phyloP scores from a whole-genome alignment of 108 stramenopile genomes.

The Fragilaria radians region DNA sequence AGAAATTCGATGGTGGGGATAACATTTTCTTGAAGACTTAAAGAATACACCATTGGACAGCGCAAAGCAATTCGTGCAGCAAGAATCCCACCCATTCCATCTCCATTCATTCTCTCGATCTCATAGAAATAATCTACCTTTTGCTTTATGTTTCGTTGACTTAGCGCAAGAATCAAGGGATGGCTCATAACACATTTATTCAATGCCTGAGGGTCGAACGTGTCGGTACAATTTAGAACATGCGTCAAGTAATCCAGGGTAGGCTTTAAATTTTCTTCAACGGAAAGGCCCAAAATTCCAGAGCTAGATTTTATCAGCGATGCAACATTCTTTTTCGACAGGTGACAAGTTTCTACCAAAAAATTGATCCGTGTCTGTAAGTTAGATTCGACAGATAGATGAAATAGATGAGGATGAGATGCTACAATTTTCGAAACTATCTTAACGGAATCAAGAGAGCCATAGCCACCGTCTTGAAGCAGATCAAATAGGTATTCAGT shows the following conservation, averaged over 20 bases:
- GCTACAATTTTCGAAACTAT: conserved; percentile 34
- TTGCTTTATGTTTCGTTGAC: conserved; percentile 39
- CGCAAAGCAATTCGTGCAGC: conserved; percentile 33
- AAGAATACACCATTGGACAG: conserved; percentile 53
- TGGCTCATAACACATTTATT: conserved; percentile 53
- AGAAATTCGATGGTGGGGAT: conserved; percentile 57
- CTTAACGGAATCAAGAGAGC: conserved; percentile 6
- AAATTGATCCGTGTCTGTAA: conserved; percentile 45
- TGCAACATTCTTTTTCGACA: conserved; percentile 21
- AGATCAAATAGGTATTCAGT: conserved; percentile 28
- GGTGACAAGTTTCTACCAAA: conserved; percentile 23
- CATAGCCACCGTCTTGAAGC: conserved; percentile 8
- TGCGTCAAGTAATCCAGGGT: conserved; percentile 31
- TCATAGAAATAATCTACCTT: conserved; percentile 59
- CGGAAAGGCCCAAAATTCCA: conserved; percentile 39
- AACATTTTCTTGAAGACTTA: conserved; percentile 63
- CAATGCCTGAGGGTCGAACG: conserved; percentile 7
- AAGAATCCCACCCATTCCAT: conserved; percentile 8
- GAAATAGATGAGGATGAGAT: conserved; percentile 43
- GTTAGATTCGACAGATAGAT: conserved; percentile 54
- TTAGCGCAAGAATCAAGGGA: conserved; percentile 61
- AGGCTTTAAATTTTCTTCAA: conserved; percentile 42
- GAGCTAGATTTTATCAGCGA: conserved; percentile 24
- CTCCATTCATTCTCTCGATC: conserved; percentile 27
- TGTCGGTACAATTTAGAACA: conserved; percentile 5